Evolutionary conservation across 805 yeast genomes (phyloP).

Genomic region (Metschnikowia cerradonensis): DNA sequence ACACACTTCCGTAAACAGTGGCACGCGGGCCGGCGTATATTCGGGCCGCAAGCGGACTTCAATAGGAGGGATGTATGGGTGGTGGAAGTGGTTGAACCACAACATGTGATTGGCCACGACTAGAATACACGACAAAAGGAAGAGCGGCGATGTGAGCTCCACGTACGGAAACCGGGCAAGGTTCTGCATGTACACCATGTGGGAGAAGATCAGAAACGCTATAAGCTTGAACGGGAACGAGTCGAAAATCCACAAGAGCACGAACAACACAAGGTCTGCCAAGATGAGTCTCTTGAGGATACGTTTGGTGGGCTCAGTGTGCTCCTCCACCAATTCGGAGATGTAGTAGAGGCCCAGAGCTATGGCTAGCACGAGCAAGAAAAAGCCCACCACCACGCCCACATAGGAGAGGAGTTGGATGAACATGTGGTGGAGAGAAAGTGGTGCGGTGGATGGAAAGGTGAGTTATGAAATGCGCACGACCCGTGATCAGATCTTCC

Average conservation of each 20-base stretch:
- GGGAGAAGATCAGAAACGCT: conserved; percentile 63
- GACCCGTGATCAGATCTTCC: not conserved
- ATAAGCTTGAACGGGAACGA: conserved; percentile 72
- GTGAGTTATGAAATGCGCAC: not conserved
- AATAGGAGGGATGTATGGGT: conserved; percentile 69
- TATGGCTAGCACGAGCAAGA: conserved; percentile 47
- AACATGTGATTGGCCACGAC: conserved; percentile 78
- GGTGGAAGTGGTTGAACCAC: conserved; percentile 85
- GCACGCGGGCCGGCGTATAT: conserved; percentile 63
- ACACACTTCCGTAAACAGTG: conserved; percentile 85
- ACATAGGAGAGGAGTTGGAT: conserved; percentile 37
- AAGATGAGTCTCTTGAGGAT: conserved; percentile 62
- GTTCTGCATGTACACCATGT: conserved; percentile 72
- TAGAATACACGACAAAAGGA: conserved; percentile 64
- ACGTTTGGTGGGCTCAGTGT: conserved; percentile 77
- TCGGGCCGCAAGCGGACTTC: conserved; percentile 53
- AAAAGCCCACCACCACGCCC: conserved; percentile 36
- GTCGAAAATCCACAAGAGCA: conserved; percentile 66
- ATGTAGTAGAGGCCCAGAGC: conserved; percentile 91
- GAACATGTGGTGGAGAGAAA: conserved; percentile 24
- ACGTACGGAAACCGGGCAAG: conserved; percentile 81
- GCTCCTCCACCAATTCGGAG: conserved; percentile 91
- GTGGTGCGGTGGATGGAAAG: not conserved
- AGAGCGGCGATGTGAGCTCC: conserved; percentile 64
- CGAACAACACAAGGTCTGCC: conserved; percentile 49